Evolutionary conservation across 768 basidiomycete species (phyloP), one percentile per base, ranked within the genome.

Genomic region (Punctularia strigosozonata): DNA sequence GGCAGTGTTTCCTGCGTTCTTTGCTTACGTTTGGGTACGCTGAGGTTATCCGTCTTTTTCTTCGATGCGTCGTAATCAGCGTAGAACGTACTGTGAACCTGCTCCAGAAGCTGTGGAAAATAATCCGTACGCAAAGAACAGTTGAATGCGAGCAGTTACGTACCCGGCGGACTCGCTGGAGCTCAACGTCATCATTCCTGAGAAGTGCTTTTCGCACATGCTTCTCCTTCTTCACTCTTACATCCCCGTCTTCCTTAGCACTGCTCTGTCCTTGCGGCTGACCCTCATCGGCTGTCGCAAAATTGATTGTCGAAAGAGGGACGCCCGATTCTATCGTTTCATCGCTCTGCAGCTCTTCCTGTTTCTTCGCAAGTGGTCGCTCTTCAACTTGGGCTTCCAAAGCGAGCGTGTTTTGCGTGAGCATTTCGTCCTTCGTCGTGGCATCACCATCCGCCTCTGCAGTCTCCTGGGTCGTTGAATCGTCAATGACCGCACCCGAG

Each of bases 351-450:
- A 84, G 62, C 45, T 76, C 75, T 53, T 90, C 85, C 56, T 92
- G 88, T 59, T 80, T 78, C 66, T 83, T 90, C 13, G 86, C 88
- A 39, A 94, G 57, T 6, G 90, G 90, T 25, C 90, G 70, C 46
- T 86, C 80, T 52, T 89, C 84, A 4, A 90, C 68, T 46, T 92
- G 84, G 23, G 80, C 80, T 51, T 90, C 88, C 15, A 91, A 66
- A 6, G 78, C 79, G 36, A 83, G 66, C 5, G 77, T 74, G 43
- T 90, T 89, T 46, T 73, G 69, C 18, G 73, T 69, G 21, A 87
- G 55, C 55, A 85, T 69, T 21, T 71, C 75, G 17, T 69, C 77
- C 49, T 65, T 63, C 35, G 56, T 51, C 3, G 64, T 49, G 45
- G 77, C 68, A 21, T 59, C 62, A 8, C 49, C 56, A 20, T 73